Percentiles rank a stretch among this genome's conserved stretches.
These are phyloP conservation scores for Xylaria venustula DNA, from an alignment of 495 filamentous ascomycete genomes.

Conservation along the genomic window DNA sequence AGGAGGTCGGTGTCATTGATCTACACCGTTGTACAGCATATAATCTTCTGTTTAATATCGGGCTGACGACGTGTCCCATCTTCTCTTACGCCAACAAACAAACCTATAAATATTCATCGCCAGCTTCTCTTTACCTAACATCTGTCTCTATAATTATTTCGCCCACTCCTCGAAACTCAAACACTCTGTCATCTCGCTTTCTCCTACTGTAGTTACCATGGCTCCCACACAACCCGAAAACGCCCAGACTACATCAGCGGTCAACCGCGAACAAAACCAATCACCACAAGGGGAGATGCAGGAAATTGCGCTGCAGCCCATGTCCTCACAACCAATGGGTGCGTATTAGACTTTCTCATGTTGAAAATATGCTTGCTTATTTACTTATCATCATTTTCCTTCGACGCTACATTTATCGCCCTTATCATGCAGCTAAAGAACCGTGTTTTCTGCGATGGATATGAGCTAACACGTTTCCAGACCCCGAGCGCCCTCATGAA, in stretches of 20 bases:
- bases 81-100: too few relatives aligned
- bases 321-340: slow-evolving; percentile 35
- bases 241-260: neutral
- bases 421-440: neutral
- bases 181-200: neutral
- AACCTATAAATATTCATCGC: too few relatives aligned
- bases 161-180: too few relatives aligned
- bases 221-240: slow-evolving; percentile 11
- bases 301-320: slow-evolving; percentile 24
- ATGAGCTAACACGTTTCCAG: slow-evolving; percentile 19
- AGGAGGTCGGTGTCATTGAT: too few relatives aligned
- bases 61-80: too few relatives aligned
- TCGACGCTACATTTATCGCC: neutral
- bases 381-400: neutral
- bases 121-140: neutral
- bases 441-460: neutral
- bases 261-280: slow-evolving; percentile 6
- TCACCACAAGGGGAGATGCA: slow-evolving; percentile 8
- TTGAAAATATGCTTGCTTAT: neutral
- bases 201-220: neutral
- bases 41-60: too few relatives aligned
- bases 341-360: slow-evolving; percentile 2
- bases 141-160: too few relatives aligned
- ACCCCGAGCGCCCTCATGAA: slow-evolving; percentile 39
- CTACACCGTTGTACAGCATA: too few relatives aligned